Base-by-base conservation (phyloP, 2,329 filamentous ascomycete species). In the Akanthomyces muscarius region DNA sequence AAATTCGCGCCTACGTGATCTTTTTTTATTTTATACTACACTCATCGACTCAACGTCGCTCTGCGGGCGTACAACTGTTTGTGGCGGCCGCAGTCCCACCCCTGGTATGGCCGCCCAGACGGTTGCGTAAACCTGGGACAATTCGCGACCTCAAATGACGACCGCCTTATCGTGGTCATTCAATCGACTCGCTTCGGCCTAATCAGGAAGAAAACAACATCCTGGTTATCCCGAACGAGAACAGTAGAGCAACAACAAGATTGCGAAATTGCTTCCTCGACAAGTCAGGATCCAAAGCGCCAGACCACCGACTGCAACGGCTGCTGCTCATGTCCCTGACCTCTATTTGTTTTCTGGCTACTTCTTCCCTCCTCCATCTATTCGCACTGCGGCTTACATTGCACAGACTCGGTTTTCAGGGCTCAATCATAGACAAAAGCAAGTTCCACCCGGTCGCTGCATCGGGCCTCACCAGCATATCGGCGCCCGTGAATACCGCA, bases 391-490 rank as follows among this genome's bases (percentile, higher is more conserved):
- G 33, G 33, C 33, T 36, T 36, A 36, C 33, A 36, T 36, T 36
- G 33, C 33, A 36, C 33, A 36, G 33, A 36, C 33, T 36, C 33
- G 33, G 10, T 36, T 6, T 36, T 11, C 6, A 36, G 33, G 33
- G 33, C 33, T 36, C 33, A 36, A 36, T 7, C 33, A 36, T 36
- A 36, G 33, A 36, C 33, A 36, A 36, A 36, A 36, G 33, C 33
- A 18, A 14, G 60, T 62, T 53, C n/a, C 60, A 62, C 60, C 23
- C 44, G 52, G 60, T 30, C 60, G 52, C 60, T 45, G 36, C 44
- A 51, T 51, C 60, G 52, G 60, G 60, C 45, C 60, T 62, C 52
- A 50, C 51, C 60, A 62, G 52, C 52, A 62, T 57, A 45, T 52
- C 42, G 28, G 42, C 59, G 38, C 41, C n/a, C 38, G 59, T 55